Conservation (phyloP, 106 monocot genomes). For the Dendrobium chrysotoxum region DNA sequence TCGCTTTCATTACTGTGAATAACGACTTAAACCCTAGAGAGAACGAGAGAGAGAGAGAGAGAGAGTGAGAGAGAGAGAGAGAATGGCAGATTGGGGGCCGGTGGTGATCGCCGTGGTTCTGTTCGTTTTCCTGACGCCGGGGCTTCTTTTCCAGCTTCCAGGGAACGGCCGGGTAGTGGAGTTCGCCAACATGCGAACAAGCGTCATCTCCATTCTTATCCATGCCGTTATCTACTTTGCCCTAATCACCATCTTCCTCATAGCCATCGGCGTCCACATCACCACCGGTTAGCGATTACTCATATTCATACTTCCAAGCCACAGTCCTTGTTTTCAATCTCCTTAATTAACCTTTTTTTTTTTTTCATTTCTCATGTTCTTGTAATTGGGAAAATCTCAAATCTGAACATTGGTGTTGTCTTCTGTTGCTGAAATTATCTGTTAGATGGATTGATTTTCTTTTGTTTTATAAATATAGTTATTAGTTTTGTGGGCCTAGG, state of each 20-base stretch:
- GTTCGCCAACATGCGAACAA: slow-evolving; percentile 10
- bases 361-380: too few relatives aligned
- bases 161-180: slow-evolving; percentile 27
- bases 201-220: background rate
- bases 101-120: slow-evolving; percentile 39
- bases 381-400: too few relatives aligned
- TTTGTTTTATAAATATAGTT: too few relatives aligned
- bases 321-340: too few relatives aligned
- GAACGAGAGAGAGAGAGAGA: background rate
- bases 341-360: too few relatives aligned
- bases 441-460: too few relatives aligned
- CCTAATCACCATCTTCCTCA: background rate
- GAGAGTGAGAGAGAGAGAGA: background rate
- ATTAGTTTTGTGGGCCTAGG: too few relatives aligned
- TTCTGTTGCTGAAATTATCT: too few relatives aligned
- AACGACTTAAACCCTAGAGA: background rate
- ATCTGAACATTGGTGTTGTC: too few relatives aligned
- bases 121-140: slow-evolving; percentile 39
- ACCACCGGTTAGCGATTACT: background rate
- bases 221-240: slow-evolving; percentile 8
- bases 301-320: too few relatives aligned
- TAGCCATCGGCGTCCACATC: slow-evolving; percentile 1
- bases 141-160: slow-evolving; percentile 36
- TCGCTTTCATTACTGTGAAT: too few relatives aligned
- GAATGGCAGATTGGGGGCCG: slow-evolving; percentile 46